These are phyloP conservation scores for Zygoascus bituminiphila DNA, from an alignment of 805 yeast species.

Conservation along the genomic window DNA sequence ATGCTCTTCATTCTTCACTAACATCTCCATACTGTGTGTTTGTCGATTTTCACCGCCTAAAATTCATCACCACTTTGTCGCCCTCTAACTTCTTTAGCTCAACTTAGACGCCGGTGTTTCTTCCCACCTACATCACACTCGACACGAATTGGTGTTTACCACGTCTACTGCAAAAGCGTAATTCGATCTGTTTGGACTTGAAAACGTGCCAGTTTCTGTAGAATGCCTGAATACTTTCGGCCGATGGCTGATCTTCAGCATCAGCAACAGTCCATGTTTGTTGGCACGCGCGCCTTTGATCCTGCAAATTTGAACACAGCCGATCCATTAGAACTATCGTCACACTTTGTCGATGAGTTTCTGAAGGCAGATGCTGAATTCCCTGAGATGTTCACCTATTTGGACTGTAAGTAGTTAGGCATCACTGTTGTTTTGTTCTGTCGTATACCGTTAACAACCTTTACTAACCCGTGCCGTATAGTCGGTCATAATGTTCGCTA, in stretches of 20 bases:
- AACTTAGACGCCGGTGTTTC: too few relatives aligned
- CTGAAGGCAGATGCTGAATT: slow-evolving; percentile 1
- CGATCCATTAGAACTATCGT: not conserved
- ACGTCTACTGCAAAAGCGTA: too few relatives aligned
- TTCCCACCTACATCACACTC: too few relatives aligned
- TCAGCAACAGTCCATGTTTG: not conserved
- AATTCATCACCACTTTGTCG: too few relatives aligned
- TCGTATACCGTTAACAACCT: not conserved
- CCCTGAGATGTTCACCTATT: slow-evolving; percentile 1
- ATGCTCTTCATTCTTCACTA: too few relatives aligned
- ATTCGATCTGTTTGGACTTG: too few relatives aligned
- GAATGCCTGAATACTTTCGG: not conserved
- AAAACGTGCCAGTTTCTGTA: not conserved
- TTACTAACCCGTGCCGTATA: not conserved
- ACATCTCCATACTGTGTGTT: too few relatives aligned
- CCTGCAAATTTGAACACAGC: not conserved
- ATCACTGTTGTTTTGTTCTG: too few relatives aligned
- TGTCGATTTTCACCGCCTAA: too few relatives aligned
- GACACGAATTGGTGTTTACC: too few relatives aligned
- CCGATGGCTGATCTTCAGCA: not conserved
- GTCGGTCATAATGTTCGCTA: not conserved
- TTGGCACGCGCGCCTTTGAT: not conserved
- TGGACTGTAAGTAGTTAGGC: not conserved
- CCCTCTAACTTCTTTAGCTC: too few relatives aligned
- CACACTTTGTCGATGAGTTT: slow-evolving; percentile 1